A percentile compares a stretch with the other conserved stretches of the same genome.
phyloP scores from a whole-genome alignment of 1,284 basidiomycete genomes.

The Ustilago tritici region DNA sequence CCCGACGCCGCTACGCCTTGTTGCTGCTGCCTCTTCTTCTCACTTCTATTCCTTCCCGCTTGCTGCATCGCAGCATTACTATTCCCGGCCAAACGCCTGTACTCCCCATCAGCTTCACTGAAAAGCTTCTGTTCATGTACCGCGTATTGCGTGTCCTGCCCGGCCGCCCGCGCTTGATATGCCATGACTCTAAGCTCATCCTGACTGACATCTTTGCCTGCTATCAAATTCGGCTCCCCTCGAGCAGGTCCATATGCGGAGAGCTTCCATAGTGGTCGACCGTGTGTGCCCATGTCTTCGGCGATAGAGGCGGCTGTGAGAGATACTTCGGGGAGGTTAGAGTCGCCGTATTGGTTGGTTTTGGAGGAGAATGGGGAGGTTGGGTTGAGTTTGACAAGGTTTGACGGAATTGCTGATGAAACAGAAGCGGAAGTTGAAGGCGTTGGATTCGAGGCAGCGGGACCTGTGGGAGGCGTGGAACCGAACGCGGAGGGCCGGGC shows the following conservation, averaged over 20 bases:
- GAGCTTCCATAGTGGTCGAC: constrained; percentile 80
- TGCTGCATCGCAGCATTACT: constrained; percentile 21
- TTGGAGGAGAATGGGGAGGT: constrained; percentile 25
- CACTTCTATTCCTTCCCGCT: constrained; percentile 36
- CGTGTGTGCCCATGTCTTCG: constrained; percentile 49
- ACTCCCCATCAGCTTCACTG: constrained; percentile 32
- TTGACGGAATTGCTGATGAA: constrained; percentile 10
- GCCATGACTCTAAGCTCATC: constrained; percentile 78
- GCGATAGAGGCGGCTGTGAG: constrained; percentile 34
- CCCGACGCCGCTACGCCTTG: not conserved
- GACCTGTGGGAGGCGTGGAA: constrained; percentile 1
- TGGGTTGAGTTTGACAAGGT: constrained; percentile 24
- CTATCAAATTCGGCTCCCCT: constrained; percentile 78
- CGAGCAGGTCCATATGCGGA: constrained; percentile 84
- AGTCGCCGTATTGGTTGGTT: constrained; percentile 26
- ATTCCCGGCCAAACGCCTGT: constrained; percentile 17
- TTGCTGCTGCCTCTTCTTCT: constrained; percentile 34
- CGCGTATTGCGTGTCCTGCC: constrained; percentile 35
- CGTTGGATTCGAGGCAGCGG: not conserved
- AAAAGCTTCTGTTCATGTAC: constrained; percentile 46
- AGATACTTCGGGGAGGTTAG: constrained; percentile 47
- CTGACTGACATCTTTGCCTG: constrained; percentile 79
- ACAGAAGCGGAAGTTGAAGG: not conserved
- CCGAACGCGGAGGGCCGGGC: constrained; percentile 29
- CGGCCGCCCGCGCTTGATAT: constrained; percentile 45